A percentile compares a stretch with the other conserved stretches of the same genome.
phyloP scores from a whole-genome alignment of 495 filamentous ascomycete genomes.

The Penicillium pancosmium region DNA sequence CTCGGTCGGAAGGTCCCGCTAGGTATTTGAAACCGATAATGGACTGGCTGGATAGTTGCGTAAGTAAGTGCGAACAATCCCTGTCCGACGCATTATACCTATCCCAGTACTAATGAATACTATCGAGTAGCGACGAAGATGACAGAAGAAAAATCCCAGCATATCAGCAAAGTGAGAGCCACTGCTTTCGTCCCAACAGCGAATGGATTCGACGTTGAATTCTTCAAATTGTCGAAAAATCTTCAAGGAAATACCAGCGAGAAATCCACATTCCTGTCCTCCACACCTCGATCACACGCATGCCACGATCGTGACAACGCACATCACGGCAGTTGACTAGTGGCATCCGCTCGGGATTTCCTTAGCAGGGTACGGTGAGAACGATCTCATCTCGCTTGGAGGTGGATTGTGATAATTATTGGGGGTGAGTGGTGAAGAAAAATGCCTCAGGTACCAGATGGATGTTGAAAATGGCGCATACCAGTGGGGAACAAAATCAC shows the following conservation, averaged over 20 bases:
- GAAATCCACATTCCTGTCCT: not conserved
- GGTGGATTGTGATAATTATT: not conserved
- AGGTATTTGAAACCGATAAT: not conserved
- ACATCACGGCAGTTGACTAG: conserved; percentile 2
- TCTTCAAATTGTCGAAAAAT: not conserved
- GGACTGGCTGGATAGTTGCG: not conserved
- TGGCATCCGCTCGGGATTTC: not conserved
- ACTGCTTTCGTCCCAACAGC: not conserved
- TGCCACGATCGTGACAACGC: not conserved
- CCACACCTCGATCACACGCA: not conserved
- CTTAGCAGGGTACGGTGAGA: not conserved
- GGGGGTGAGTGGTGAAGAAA: not conserved
- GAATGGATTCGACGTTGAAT: not conserved
- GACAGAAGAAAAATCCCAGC: not conserved
- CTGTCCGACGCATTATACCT: not conserved
- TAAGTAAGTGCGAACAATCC: not conserved
- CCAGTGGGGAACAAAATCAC: not conserved
- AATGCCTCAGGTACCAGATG: not conserved
- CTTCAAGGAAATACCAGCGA: not conserved
- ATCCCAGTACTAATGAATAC: not conserved
- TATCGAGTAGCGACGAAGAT: not conserved
- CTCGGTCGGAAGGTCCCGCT: not conserved
- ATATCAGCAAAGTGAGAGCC: not conserved
- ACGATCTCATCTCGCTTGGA: not conserved
- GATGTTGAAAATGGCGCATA: not conserved